A percentile compares a stretch with the other conserved stretches of the same genome.
These are phyloP conservation scores for Paraphoma sp. DNA, from an alignment of 2,329 filamentous ascomycete species.

Conservation along the genomic window DNA sequence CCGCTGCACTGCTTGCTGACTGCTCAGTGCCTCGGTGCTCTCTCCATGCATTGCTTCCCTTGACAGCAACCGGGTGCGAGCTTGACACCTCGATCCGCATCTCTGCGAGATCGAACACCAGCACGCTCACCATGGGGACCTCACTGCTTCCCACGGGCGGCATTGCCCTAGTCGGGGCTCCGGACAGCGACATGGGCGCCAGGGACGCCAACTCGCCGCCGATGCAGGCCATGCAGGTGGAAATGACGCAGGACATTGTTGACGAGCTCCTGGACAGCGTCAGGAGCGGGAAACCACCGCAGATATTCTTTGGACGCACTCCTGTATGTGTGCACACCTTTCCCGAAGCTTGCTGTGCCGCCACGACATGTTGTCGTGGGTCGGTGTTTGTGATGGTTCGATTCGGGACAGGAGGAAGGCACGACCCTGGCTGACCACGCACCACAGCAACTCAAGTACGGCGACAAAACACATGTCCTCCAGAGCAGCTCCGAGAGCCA, in stretches of 20 bases:
- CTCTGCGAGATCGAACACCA: constrained; percentile 15
- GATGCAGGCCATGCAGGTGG: constrained; percentile 51
- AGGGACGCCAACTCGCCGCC: constrained; percentile 38
- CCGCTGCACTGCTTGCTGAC: constrained; percentile 35
- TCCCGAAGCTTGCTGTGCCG: constrained; percentile 8
- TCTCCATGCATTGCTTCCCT: constrained; percentile 49
- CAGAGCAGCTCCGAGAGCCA: constrained; percentile 60
- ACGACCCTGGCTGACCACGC: constrained; percentile 37
- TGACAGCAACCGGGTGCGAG: constrained; percentile 45
- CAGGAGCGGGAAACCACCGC: constrained; percentile 44
- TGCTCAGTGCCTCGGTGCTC: constrained; percentile 45
- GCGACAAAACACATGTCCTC: constrained; percentile 63
- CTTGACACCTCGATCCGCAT: constrained; percentile 38
- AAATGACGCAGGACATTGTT: constrained; percentile 50
- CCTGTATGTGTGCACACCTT: constrained; percentile 43
- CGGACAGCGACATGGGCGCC: constrained; percentile 44
- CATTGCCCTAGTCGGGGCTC: constrained; percentile 49
- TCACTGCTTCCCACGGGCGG: constrained; percentile 30
- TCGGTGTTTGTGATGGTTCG: constrained; percentile 13
- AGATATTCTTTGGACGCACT: constrained; percentile 48
- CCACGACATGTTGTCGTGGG: constrained; percentile 7
- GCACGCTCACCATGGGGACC: constrained; percentile 36
- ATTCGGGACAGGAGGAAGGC: constrained; percentile 17
- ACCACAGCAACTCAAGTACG: constrained; percentile 62
- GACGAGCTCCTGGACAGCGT: constrained; percentile 49